Conservation (phyloP, 2,329 filamentous ascomycete species). For the Colletotrichum tropicale region DNA sequence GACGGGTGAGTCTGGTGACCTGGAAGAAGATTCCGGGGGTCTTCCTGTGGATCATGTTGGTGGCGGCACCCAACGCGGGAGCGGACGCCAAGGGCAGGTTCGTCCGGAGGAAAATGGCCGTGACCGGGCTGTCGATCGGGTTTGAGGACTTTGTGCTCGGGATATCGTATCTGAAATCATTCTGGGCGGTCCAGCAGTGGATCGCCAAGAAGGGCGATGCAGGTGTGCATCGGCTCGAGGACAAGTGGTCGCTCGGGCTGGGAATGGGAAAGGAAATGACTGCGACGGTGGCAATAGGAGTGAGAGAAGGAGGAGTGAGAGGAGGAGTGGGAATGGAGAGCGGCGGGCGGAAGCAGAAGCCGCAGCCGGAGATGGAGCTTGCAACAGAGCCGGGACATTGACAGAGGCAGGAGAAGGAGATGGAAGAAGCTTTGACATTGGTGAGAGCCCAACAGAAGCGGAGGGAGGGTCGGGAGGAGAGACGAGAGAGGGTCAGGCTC, state of each 20-base stretch:
- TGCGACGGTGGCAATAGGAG: neutral
- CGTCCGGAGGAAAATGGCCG: constrained; percentile 31
- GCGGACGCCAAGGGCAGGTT: constrained; percentile 29
- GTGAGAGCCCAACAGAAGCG: neutral
- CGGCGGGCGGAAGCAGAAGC: neutral
- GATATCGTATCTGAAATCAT: constrained; percentile 27
- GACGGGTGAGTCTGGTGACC: constrained; percentile 25
- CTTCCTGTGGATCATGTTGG: constrained; percentile 33
- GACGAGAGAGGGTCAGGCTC: neutral
- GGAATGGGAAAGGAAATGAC: neutral
- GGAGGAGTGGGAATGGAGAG: neutral
- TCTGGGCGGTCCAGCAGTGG: constrained; percentile 33
- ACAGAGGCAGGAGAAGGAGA: neutral
- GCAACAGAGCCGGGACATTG: neutral
- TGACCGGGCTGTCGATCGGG: constrained; percentile 29
- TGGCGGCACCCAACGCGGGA: constrained; percentile 27
- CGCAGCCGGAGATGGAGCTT: neutral
- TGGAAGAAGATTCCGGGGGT: constrained; percentile 35
- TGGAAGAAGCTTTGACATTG: neutral
- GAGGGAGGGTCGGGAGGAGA: neutral
- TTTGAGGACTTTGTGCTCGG: constrained; percentile 30
- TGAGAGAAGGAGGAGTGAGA: neutral
- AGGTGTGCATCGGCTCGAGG: constrained; percentile 5
- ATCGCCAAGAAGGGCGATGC: constrained; percentile 20
- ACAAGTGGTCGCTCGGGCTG: constrained; percentile 10